These are phyloP conservation scores for Gloeophyllum trabeum DNA, from an alignment of 768 basidiomycete species.

Conservation along the genomic window DNA sequence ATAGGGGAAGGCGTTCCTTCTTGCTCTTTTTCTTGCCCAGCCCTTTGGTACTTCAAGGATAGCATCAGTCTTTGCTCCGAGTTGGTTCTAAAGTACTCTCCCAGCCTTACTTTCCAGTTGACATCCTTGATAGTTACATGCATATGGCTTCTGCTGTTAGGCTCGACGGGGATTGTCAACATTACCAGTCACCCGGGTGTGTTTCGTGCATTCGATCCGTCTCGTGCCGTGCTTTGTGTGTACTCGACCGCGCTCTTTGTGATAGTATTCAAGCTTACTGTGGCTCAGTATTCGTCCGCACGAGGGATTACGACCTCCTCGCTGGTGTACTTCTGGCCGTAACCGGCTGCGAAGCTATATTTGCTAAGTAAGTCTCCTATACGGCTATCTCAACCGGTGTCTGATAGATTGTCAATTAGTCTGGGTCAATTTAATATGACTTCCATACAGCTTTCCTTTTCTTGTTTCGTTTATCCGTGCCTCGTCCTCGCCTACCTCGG, in stretches of 20 bases:
- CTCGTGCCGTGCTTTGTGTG: conserved; percentile 50
- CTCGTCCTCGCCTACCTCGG: conserved; percentile 60
- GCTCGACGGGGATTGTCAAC: conserved; percentile 45
- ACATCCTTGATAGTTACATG: conserved; percentile 28
- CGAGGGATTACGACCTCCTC: conserved; percentile 46
- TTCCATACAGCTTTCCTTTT: conserved; percentile 52
- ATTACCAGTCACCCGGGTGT: conserved; percentile 42
- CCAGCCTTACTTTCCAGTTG: background rate
- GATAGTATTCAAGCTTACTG: conserved; percentile 1
- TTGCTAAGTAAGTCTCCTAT: conserved; percentile 40
- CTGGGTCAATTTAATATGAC: conserved; percentile 56
- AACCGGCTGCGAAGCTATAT: conserved; percentile 63
- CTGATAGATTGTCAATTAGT: conserved; percentile 23
- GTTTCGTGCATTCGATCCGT: conserved; percentile 58
- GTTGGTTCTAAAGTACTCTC: too few relatives aligned
- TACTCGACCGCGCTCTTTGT: background rate
- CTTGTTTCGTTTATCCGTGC: conserved; percentile 41
- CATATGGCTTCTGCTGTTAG: conserved; percentile 44
- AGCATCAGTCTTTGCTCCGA: conserved; percentile 40
- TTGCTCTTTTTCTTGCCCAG: conserved; percentile 47
- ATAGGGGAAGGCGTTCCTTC: conserved; percentile 44
- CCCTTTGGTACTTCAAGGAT: conserved; percentile 47
- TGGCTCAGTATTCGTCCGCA: conserved; percentile 49
- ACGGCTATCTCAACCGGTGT: background rate
- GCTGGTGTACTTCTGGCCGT: conserved; percentile 53